Conservation (phyloP, 768 basidiomycete genomes). For the Russula sp. region DNA sequence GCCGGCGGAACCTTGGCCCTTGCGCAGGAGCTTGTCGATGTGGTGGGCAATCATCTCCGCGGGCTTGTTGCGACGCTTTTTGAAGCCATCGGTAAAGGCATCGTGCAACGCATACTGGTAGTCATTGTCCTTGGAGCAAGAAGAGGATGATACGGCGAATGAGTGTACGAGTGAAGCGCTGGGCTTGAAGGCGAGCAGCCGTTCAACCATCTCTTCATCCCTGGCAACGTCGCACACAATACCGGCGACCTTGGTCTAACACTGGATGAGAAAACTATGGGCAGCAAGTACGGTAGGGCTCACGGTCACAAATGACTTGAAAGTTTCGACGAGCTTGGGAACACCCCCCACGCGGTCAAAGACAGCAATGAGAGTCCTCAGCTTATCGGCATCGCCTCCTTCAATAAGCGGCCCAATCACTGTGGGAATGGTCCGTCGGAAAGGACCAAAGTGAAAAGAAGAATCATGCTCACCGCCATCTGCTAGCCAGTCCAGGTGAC, state of each 20-base stretch:
- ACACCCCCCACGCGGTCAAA: slow-evolving; percentile 52
- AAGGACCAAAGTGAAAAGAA: neutral
- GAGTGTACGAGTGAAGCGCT: slow-evolving; percentile 45
- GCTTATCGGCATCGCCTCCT: slow-evolving; percentile 34
- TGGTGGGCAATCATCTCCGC: slow-evolving; percentile 92
- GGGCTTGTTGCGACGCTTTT: slow-evolving; percentile 68
- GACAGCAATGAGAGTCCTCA: slow-evolving; percentile 51
- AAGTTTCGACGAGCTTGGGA: slow-evolving; percentile 49
- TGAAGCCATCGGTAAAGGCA: slow-evolving; percentile 69
- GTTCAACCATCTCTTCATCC: slow-evolving; percentile 75
- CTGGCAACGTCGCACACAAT: slow-evolving; percentile 55
- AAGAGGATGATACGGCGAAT: slow-evolving; percentile 42
- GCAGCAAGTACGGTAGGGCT: neutral
- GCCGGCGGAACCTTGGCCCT: slow-evolving; percentile 64
- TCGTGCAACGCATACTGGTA: slow-evolving; percentile 64
- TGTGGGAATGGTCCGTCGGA: slow-evolving; percentile 23
- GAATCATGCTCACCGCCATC: slow-evolving; percentile 29
- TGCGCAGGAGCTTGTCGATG: slow-evolving; percentile 80
- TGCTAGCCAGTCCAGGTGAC: slow-evolving; percentile 38
- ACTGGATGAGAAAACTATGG: neutral
- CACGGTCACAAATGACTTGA: slow-evolving; percentile 57
- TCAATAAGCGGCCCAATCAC: slow-evolving; percentile 50
- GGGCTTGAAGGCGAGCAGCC: slow-evolving; percentile 60
- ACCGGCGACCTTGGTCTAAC: slow-evolving; percentile 46
- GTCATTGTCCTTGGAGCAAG: slow-evolving; percentile 41